A percentile compares a stretch with the other conserved stretches of the same genome.
Evolutionary conservation across 352 stramenopile genomes (phyloP).

Genomic region (Phytopythium helicoides): DNA sequence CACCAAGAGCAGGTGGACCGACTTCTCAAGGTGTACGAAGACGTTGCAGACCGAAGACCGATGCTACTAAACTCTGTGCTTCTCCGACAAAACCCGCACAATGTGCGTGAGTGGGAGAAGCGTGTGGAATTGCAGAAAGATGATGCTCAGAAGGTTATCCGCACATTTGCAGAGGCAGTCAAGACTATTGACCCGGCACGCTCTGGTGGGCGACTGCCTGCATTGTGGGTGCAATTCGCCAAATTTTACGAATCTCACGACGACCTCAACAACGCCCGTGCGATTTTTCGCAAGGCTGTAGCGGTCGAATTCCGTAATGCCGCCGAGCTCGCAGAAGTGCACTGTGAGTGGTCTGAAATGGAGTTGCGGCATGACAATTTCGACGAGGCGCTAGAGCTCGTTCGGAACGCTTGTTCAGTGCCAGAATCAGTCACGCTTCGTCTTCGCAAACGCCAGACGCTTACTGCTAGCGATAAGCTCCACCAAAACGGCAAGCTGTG

Average conservation of each 20-base stretch:
- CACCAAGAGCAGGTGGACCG: constrained; percentile 75
- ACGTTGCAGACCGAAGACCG: constrained; percentile 94
- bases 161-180: constrained; percentile 89
- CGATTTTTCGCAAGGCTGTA: constrained; percentile 91
- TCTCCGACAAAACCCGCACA: constrained; percentile 98
- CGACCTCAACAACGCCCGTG: constrained; percentile 90
- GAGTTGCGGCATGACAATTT: constrained; percentile 95
- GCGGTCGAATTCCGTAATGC: constrained; percentile 74
- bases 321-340: constrained; percentile 94
- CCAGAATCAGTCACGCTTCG: constrained; percentile 45
- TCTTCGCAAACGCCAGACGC: constrained; percentile 47
- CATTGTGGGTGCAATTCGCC: constrained; percentile 94
- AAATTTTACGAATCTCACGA: constrained; percentile 94
- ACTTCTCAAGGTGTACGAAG: constrained; percentile 83
- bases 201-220: constrained; percentile 84
- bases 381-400: constrained; percentile 90
- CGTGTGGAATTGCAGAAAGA: constrained; percentile 84
- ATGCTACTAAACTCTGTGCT: constrained; percentile 95
- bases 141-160: constrained; percentile 65
- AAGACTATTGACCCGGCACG: constrained; percentile 90
- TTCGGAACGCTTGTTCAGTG: constrained; percentile 76
- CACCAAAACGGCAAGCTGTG: constrained; percentile 93
- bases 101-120: constrained; percentile 98
- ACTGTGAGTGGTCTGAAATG: constrained; percentile 95
- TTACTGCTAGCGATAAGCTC: constrained; percentile 78